phyloP scores from a whole-genome alignment of 345 rosid genomes.

The Pseudoturritis turrita region DNA sequence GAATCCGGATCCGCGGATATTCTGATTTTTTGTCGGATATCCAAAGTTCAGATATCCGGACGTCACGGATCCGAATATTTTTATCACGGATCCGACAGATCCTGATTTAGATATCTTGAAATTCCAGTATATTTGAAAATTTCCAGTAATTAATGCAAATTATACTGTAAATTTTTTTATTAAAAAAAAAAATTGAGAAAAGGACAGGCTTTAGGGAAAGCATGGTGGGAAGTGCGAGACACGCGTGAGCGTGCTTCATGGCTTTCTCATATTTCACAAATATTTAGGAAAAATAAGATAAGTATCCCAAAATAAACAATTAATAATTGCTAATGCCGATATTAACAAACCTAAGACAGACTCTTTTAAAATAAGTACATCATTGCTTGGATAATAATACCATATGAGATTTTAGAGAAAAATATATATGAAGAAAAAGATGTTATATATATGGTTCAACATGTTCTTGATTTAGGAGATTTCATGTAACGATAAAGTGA shows the following conservation, averaged over 20 bases:
- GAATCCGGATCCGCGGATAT: no score
- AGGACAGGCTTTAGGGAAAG: conserved; percentile 23
- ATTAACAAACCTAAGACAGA: not conserved
- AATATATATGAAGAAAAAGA: not conserved
- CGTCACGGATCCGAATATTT: no score
- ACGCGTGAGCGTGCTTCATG: conserved; percentile 38
- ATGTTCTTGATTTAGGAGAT: not conserved
- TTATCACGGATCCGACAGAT: no score
- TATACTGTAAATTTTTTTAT: not conserved
- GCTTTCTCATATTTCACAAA: conserved; percentile 16
- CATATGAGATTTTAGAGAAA: not conserved
- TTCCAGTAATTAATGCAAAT: not conserved
- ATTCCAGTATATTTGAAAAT: no score
- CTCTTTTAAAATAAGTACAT: not conserved
- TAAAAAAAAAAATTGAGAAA: not conserved
- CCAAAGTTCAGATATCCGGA: no score
- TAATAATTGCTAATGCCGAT: not conserved
- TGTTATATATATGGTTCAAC: not conserved
- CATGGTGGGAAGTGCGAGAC: conserved; percentile 28
- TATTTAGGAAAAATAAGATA: not conserved
- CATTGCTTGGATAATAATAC: not conserved
- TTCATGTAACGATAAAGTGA: not conserved
- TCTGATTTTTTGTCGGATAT: no score
- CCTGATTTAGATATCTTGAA: no score
- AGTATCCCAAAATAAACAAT: not conserved